Evolutionary conservation across 148 eudicot genomes (phyloP).

Genomic region (Rhododendron simsii): DNA sequence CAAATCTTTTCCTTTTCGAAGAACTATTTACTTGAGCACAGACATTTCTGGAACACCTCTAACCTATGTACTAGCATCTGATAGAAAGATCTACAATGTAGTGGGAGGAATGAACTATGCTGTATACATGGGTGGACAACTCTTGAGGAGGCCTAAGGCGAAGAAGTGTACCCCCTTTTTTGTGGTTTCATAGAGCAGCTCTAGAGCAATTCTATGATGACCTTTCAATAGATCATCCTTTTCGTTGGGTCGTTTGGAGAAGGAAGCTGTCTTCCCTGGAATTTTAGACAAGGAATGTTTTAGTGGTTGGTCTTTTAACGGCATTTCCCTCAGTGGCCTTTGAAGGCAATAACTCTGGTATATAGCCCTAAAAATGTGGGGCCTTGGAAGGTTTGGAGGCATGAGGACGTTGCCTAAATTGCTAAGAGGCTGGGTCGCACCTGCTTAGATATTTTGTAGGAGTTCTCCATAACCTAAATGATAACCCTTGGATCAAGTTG

Average conservation of each 20-base stretch:
- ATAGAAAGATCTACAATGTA: neutral
- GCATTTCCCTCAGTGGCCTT: neutral
- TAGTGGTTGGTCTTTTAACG: neutral
- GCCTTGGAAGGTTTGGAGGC: neutral
- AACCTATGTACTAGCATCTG: neutral
- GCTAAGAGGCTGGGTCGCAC: neutral
- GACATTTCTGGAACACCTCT: neutral
- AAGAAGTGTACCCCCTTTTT: neutral
- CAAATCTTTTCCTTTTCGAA: neutral
- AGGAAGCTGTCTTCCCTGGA: neutral
- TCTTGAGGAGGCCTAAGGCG: neutral
- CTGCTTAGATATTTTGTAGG: neutral
- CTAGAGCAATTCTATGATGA: neutral
- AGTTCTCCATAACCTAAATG: neutral
- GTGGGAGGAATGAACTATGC: neutral
- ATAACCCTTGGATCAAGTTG: neutral
- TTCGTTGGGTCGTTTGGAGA: neutral
- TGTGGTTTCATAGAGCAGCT: neutral
- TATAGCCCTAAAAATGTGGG: neutral
- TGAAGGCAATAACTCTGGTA: neutral
- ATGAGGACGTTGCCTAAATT: neutral
- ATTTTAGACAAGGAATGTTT: neutral
- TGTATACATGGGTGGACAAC: neutral
- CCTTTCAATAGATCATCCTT: neutral
- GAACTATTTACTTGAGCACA: neutral